Conservation (phyloP, 345 rosid genomes). For the Cochlearia excelsa region DNA sequence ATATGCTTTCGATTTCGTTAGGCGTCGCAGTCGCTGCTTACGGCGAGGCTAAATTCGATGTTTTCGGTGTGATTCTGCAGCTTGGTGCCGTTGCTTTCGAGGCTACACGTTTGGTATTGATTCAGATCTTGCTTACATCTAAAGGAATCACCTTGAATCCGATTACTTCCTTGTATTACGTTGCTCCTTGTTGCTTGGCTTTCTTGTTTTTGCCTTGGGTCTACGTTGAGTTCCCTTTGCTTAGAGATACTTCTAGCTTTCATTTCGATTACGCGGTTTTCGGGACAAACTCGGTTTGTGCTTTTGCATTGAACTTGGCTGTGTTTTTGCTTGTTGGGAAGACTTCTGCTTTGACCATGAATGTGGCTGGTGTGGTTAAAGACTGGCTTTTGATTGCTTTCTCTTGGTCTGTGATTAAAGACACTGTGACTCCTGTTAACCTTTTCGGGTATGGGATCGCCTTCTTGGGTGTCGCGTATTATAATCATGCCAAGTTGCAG, state of each 20-base stretch:
- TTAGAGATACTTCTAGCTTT: conserved; percentile 77
- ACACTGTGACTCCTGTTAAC: conserved; percentile 83
- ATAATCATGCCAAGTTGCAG: conserved; percentile 83
- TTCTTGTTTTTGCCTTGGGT: conserved; percentile 88
- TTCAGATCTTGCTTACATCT: conserved; percentile 47
- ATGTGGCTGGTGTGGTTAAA: conserved; percentile 98
- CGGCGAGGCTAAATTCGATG: conserved; percentile 47
- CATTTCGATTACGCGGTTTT: conserved; percentile 83
- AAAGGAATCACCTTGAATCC: conserved; percentile 85
- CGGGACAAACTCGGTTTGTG: conserved; percentile 85
- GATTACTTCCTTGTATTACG: conserved; percentile 75
- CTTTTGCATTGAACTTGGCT: conserved; percentile 86
- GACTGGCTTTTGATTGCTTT: conserved; percentile 94
- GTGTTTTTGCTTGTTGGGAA: conserved; percentile 95
- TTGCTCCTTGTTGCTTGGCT: conserved; percentile 83
- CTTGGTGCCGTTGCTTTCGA: conserved; percentile 95
- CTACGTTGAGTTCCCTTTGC: conserved; percentile 74
- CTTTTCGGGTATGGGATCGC: conserved; percentile 86
- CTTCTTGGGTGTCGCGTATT: conserved; percentile 22
- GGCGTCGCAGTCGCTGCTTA: too few relatives aligned
- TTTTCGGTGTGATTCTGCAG: conserved; percentile 81
- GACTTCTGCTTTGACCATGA: conserved; percentile 96
- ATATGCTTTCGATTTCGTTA: conserved; percentile 84
- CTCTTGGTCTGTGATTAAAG: conserved; percentile 35
- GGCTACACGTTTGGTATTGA: conserved; percentile 59